Percentiles rank a stretch among this genome's conserved stretches.
Conservation (phyloP, 768 basidiomycete species). For the Agaricus blazei region DNA sequence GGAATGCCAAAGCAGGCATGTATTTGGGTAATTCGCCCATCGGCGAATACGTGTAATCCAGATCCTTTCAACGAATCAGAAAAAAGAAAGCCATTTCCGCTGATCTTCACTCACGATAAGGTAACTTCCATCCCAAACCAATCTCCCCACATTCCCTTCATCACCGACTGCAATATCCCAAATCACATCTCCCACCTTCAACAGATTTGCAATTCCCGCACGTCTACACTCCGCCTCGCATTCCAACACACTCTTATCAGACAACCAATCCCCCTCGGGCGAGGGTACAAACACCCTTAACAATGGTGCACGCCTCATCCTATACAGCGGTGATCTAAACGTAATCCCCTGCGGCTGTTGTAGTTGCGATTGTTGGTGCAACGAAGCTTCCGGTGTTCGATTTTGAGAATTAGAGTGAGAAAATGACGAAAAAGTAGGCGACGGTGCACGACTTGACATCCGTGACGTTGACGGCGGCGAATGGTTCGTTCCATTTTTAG, state of each 20-base stretch:
- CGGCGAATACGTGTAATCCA: conserved; percentile 77
- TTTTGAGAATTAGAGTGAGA: conserved; percentile 39
- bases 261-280: conserved; percentile 83
- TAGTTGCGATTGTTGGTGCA: neutral
- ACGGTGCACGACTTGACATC: conserved; percentile 61
- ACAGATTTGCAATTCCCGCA: conserved; percentile 55
- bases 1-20: conserved; percentile 72
- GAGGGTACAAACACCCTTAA: conserved; percentile 82
- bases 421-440: conserved; percentile 50
- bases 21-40: conserved; percentile 78
- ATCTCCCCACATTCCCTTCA: conserved; percentile 77
- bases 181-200: conserved; percentile 76
- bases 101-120: conserved; percentile 53
- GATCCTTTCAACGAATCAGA: conserved; percentile 45
- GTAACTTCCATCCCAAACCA: conserved; percentile 89
- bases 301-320: conserved; percentile 67
- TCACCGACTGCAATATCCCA: conserved; percentile 87
- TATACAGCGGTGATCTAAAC: conserved; percentile 71
- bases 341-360: conserved; percentile 16
- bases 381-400: conserved; percentile 14
- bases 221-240: conserved; percentile 78
- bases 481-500: conserved; percentile 7
- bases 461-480: conserved; percentile 27
- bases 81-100: neutral
- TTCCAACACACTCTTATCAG: conserved; percentile 73